Evolutionary conservation across 1,139 yeast species (phyloP), one percentile per base, ranked within the genome.

Genomic region (Taphrina deformans): DNA sequence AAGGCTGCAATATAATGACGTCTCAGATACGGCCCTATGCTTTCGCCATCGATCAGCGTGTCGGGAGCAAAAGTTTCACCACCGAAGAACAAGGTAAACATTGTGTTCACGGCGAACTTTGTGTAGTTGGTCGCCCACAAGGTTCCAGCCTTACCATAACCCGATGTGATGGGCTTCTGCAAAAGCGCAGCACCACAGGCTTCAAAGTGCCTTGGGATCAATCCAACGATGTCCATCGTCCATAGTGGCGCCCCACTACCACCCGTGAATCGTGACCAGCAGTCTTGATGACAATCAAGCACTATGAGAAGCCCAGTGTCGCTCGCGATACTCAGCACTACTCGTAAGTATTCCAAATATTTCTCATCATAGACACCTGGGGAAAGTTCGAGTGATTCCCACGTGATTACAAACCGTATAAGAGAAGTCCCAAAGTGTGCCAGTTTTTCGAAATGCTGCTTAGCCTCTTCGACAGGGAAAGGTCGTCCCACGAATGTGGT

Each of bases 191-290:
- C 95, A 68, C 86, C 88, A 1, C 92, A 87, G 0, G 69, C 78
- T 0, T 81, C 75, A 71, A 92, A 88, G n/a, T 83, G 76, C 27
- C 75, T 78, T 0, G 97, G 97, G 63, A 92, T 85, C 63, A 92
- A 78, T 0, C 97, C 97, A 1, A 93, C 96, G n/a, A 96, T 93
- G 72, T 89, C 87, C 10, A 90, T 76, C 0, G 97, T 91, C 98
- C 98, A 92, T 75, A 89, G 71, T 0, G 98, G 97, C 3, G 97
- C 96, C 21, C 98, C 98, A 67, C 91, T 86, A 0, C 98, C 98
- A n/a, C 98, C 97, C 18, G 86, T 80, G 73, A 80, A 89, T 62
- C 97, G 79, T 9, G 95, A 87, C 98, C 98, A 92, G 68, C 52
- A 65, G 73, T 92, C 98, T 74, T 92, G 98, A 74, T 92, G 98